Evolutionary conservation across 805 yeast species (phyloP).

Genomic region (Candida endomychidarum): DNA sequence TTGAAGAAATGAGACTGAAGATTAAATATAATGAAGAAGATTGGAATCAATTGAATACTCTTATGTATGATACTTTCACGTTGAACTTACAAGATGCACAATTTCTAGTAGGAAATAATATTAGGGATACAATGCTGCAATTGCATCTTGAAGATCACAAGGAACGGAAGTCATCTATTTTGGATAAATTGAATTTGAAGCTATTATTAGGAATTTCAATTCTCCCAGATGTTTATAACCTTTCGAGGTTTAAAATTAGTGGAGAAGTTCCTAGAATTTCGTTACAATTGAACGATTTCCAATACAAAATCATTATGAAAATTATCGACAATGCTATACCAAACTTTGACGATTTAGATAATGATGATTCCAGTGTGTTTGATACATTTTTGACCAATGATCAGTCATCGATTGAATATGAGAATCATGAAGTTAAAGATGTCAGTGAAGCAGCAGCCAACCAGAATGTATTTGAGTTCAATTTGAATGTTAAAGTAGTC

Average conservation of each 20-base stretch:
- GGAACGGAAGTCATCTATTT: conserved; percentile 55
- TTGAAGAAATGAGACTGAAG: conserved; percentile 68
- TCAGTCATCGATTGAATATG: conserved; percentile 21
- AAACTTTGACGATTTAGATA: conserved; percentile 31
- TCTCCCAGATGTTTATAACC: conserved; percentile 70
- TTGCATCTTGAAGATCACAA: conserved; percentile 45
- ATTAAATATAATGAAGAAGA: conserved; percentile 60
- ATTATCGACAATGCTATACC: conserved; percentile 73
- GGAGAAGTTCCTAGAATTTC: conserved; percentile 75
- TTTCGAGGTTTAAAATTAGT: conserved; percentile 70
- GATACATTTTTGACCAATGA: conserved; percentile 28
- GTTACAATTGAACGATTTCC: conserved; percentile 80
- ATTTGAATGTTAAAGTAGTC: conserved; percentile 65
- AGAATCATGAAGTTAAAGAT: not conserved
- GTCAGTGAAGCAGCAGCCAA: conserved; percentile 19
- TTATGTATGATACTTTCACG: conserved; percentile 88
- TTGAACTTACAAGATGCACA: conserved; percentile 82
- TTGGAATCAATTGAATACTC: conserved; percentile 69
- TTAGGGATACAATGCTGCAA: conserved; percentile 74
- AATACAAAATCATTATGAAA: conserved; percentile 84
- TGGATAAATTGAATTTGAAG: conserved; percentile 75
- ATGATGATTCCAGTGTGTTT: conserved; percentile 34
- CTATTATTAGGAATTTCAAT: conserved; percentile 80
- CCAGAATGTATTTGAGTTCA: conserved; percentile 72
- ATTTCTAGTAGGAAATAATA: conserved; percentile 79